Evolutionary conservation across 1,284 basidiomycete genomes (phyloP).

Genomic region (Trametes versicolor): DNA sequence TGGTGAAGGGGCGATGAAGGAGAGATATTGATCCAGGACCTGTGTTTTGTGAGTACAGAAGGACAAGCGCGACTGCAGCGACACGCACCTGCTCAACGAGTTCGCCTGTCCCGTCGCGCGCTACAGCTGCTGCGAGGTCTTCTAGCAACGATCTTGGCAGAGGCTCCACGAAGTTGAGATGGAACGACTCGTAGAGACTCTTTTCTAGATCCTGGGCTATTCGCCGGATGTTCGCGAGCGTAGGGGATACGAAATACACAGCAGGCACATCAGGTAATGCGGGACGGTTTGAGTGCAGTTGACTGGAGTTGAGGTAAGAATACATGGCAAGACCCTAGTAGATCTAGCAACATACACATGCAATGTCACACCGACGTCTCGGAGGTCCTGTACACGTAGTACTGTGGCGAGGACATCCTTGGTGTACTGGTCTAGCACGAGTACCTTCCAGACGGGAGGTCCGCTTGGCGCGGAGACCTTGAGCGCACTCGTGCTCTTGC

Average conservation of each 20-base stretch:
- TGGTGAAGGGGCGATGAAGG: constrained; percentile 94
- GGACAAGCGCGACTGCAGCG: neutral
- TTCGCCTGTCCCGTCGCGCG: constrained; percentile 86
- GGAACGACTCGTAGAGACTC: constrained; percentile 91
- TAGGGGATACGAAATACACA: constrained; percentile 96
- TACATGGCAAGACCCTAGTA: neutral
- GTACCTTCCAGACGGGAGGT: constrained; percentile 95
- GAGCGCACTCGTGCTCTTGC: constrained; percentile 49
- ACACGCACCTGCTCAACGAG: constrained; percentile 77
- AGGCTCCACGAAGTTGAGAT: constrained; percentile 96
- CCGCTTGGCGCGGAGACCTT: constrained; percentile 64
- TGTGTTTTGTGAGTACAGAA: constrained; percentile 42
- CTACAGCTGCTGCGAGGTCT: constrained; percentile 91
- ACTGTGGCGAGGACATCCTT: constrained; percentile 97
- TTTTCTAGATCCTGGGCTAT: constrained; percentile 92
- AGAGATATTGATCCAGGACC: constrained; percentile 96
- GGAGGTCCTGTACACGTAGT: constrained; percentile 93
- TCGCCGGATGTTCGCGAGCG: constrained; percentile 85
- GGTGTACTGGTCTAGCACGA: constrained; percentile 94
- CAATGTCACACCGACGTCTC: constrained; percentile 96
- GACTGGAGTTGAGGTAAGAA: constrained; percentile 59
- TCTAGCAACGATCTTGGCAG: constrained; percentile 90
- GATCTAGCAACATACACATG: constrained; percentile 78
- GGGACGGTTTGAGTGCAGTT: constrained; percentile 91
- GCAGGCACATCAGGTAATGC: constrained; percentile 96